phyloP scores from a whole-genome alignment of 1,284 basidiomycete genomes.

The Trametes versicolor region DNA sequence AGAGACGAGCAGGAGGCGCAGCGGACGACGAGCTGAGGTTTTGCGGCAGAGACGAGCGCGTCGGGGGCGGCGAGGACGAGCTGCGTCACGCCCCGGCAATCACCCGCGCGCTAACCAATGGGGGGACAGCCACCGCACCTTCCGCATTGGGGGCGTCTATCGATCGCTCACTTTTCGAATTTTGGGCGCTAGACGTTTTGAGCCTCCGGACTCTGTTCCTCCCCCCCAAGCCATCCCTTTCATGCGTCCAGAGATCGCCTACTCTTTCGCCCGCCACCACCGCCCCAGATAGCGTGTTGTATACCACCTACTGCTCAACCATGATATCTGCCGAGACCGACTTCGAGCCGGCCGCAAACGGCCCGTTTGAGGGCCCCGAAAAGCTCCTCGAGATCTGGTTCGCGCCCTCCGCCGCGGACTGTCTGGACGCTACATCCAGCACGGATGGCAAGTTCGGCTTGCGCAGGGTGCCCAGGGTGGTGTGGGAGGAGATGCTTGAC shows the following conservation, averaged over 20 bases:
- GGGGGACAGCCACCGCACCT: conserved; percentile 24
- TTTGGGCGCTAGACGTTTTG: conserved; percentile 19
- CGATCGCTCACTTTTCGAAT: conserved; percentile 27
- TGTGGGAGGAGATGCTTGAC: conserved; percentile 98
- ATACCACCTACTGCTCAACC: conserved; percentile 11
- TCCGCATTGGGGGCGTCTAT: conserved; percentile 27
- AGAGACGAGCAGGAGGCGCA: conserved; percentile 1
- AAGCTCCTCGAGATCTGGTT: conserved; percentile 99
- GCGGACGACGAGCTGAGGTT: conserved; percentile 6
- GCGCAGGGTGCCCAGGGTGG: conserved; percentile 75
- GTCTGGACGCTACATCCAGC: conserved; percentile 56
- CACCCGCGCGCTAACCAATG: conserved; percentile 4
- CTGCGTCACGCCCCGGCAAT: conserved; percentile 18
- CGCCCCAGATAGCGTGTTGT: conserved; percentile 61
- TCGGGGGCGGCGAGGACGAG: conserved; percentile 15
- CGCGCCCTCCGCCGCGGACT: conserved; percentile 74
- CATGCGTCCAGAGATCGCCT: conserved; percentile 66
- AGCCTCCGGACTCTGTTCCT: conserved; percentile 22
- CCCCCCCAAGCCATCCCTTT: conserved; percentile 47
- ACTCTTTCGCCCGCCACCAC: conserved; percentile 51
- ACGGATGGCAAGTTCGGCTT: conserved; percentile 70
- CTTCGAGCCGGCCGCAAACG: conserved; percentile 47
- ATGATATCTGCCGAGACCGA: conserved; percentile 48
- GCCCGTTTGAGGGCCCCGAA: conserved; percentile 90
- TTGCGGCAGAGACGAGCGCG: conserved; percentile 11